A percentile compares a stretch with the other conserved stretches of the same genome.
phyloP scores from a whole-genome alignment of 2,329 filamentous ascomycete species.

The Dryadomyces quercus-mongolicae region DNA sequence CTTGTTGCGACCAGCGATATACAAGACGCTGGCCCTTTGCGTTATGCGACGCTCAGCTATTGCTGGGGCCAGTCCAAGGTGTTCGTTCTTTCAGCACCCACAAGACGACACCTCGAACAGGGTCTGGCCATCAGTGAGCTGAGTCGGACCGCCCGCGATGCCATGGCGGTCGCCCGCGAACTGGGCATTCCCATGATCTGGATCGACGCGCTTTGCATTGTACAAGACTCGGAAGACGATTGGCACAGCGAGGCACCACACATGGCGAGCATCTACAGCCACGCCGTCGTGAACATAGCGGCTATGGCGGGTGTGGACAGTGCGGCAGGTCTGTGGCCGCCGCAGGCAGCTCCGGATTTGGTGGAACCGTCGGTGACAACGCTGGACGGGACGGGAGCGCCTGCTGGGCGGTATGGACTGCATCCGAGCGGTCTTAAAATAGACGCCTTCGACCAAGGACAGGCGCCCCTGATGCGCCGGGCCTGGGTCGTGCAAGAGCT shows the following conservation, averaged over 20 bases:
- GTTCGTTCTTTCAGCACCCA: background rate
- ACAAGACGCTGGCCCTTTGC: background rate
- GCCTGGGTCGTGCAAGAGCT: constrained; percentile 5
- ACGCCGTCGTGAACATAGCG: constrained; percentile 6
- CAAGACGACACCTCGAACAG: background rate
- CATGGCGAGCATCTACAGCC: constrained; percentile 14
- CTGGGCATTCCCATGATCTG: constrained; percentile 8
- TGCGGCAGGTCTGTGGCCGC: background rate
- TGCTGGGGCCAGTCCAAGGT: constrained; percentile 4
- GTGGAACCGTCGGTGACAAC: background rate
- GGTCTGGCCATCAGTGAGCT: background rate
- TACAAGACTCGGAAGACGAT: constrained; percentile 7
- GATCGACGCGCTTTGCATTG: constrained; percentile 10
- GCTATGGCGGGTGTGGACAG: background rate
- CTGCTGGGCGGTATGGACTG: background rate
- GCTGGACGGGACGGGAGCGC: background rate
- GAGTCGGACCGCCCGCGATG: constrained; percentile 6
- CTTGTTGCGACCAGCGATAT: constrained; percentile 41
- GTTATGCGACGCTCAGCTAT: constrained; percentile 5
- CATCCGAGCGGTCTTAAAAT: background rate
- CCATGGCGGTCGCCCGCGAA: background rate
- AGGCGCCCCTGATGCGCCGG: background rate
- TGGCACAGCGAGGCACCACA: constrained; percentile 4
- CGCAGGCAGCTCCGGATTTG: background rate
- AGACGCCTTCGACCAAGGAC: background rate